These are phyloP conservation scores for Thymus quinquecostatus DNA, from an alignment of 257 asterid species.

Conservation along the genomic window DNA sequence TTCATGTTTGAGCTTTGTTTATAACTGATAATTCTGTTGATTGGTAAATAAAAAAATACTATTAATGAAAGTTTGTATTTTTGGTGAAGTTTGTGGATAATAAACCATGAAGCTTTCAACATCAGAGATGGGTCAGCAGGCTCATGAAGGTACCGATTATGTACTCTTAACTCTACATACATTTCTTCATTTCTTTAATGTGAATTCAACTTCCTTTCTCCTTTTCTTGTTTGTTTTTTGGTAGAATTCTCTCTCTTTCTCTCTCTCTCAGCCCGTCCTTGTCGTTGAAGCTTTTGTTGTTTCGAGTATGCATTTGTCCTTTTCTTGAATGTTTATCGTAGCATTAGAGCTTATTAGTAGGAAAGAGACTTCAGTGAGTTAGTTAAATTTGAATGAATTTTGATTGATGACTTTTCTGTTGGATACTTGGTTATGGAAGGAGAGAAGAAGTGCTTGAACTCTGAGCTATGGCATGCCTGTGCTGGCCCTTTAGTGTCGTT, in stretches of 20 bases:
- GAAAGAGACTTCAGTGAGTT: slow-evolving; percentile 15
- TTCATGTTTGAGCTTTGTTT: slow-evolving; percentile 34
- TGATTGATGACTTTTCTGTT: slow-evolving; percentile 46
- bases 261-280: slow-evolving; percentile 34
- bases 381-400: slow-evolving; percentile 18
- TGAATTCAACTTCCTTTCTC: slow-evolving; percentile 11
- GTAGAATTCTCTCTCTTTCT: not conserved
- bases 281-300: slow-evolving; percentile 31
- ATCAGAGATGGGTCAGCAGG: slow-evolving; percentile 66
- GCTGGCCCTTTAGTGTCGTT: slow-evolving; percentile 97
- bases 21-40: slow-evolving; percentile 15
- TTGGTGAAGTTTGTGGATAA: slow-evolving; percentile 34
- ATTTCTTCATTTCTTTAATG: slow-evolving; percentile 11
- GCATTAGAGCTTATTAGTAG: slow-evolving; percentile 8
- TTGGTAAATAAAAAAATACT: not conserved
- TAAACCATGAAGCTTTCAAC: slow-evolving; percentile 59
- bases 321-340: slow-evolving; percentile 32
- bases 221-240: not conserved
- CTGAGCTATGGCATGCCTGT: slow-evolving; percentile 99
- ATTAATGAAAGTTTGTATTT: slow-evolving; percentile 19
- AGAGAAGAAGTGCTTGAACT: slow-evolving; percentile 92
- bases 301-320: slow-evolving; percentile 30
- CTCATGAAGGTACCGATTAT: slow-evolving; percentile 53
- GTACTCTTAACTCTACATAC: slow-evolving; percentile 25
- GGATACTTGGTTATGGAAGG: slow-evolving; percentile 51